Conservation (phyloP, 495 filamentous ascomycete genomes). For the Penicillium coffeae region DNA sequence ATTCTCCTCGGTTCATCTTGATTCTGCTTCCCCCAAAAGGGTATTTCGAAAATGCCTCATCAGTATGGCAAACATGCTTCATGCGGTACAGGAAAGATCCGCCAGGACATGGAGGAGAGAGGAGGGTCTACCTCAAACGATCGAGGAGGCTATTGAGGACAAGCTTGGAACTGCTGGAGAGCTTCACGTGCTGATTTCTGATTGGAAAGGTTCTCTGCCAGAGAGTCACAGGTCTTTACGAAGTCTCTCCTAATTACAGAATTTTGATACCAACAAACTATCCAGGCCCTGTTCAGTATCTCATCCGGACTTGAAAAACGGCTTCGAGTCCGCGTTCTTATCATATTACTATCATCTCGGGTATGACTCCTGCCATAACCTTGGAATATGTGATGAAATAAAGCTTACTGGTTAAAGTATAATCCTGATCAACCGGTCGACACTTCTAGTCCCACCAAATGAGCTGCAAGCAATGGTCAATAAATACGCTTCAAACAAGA, state of each 20-base stretch:
- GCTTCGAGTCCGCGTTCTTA: neutral
- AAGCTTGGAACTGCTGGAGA: constrained; percentile 12
- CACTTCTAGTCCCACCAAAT: constrained; percentile 3
- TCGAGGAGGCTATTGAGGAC: constrained; percentile 12
- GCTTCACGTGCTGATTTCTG: constrained; percentile 1
- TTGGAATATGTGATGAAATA: too few relatives aligned
- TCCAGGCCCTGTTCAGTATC: neutral
- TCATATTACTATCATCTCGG: neutral
- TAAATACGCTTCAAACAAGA: constrained; percentile 1
- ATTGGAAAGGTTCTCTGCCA: constrained; percentile 7
- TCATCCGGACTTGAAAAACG: neutral
- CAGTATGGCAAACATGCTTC: constrained; percentile 9
- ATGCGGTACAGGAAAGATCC: constrained; percentile 13
- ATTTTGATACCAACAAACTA: neutral
- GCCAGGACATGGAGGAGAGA: constrained; percentile 9
- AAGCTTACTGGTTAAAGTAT: neutral
- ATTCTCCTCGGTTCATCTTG: neutral
- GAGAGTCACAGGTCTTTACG: neutral
- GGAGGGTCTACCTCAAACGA: constrained; percentile 9
- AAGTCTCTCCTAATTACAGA: neutral
- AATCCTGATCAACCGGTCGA: constrained; percentile 4
- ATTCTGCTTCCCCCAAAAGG: neutral
- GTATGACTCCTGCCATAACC: too few relatives aligned
- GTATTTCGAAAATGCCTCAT: constrained; percentile 4
- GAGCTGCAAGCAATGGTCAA: constrained; percentile 7